Evolutionary conservation across 768 basidiomycete species (phyloP), one percentile per base, ranked within the genome.

Genomic region (Tulasnella sp.): DNA sequence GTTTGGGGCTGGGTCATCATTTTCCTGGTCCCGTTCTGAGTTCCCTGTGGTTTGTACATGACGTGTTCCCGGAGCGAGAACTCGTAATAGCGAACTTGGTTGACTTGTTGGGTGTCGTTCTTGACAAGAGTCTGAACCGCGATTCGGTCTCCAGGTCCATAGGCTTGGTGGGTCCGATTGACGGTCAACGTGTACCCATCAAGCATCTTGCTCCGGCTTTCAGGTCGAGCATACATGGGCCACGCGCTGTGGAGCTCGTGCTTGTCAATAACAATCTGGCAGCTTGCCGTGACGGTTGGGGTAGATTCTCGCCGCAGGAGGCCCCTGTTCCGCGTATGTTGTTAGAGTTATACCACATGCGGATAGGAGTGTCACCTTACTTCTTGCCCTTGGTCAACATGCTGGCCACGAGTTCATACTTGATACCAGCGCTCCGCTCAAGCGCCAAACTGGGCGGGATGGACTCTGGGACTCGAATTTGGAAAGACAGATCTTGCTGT

Each of bases 211-310:
- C 88, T 87, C n/a, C 93, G 91, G 44, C 87, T 87, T 81, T 95
- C 93, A 15, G 89, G 88, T 82, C 94, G 92, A 72, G 89, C 89
- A 82, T 95, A 97, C 40, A 96, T 88, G 2, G 96, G 95, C 96
- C 96, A 98, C 0, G 93, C 91, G 5, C 95, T 92, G 82, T 97
- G 95, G 9, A 96, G 86, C 80, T 97, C 96, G 82, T 97, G 95
- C 84, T 97, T 98, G 86, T 94, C 93, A 81, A 98, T 93, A 80
- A 91, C 89, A 69, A 98, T 91, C 16, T 88, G 85, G 44, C 92
- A 89, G 26, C 89, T 87, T 16, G 90, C 88, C n/a, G 91, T 89
- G 40, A 90, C 84, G 61, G 93, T 88, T 29, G 89, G 86, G 0
- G 91, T 88, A 82, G 93, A 92, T 81, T 92, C 90, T 80, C 92